Percentiles rank a stretch among this genome's conserved stretches.
Conservation (phyloP, 768 basidiomycete species). For the Leccinum longicurvipes region DNA sequence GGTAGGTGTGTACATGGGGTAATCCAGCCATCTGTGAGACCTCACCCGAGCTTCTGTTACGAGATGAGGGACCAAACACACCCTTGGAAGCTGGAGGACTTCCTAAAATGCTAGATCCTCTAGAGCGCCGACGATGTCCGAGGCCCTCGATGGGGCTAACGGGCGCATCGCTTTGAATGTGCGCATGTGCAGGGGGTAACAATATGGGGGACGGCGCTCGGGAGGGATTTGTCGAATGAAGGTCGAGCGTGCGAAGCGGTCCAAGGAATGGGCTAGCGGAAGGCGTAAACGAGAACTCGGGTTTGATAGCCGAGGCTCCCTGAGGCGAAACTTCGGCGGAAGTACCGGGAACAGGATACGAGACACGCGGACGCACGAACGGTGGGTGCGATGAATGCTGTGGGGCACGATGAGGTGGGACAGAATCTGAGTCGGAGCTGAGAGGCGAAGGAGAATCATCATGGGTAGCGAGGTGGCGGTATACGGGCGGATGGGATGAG, state of each 20-base stretch:
- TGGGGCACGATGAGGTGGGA: constrained; percentile 28
- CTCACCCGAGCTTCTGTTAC: constrained; percentile 33
- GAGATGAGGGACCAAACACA: constrained; percentile 22
- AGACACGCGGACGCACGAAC: constrained; percentile 26
- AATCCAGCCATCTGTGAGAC: constrained; percentile 25
- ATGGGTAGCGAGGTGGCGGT: constrained; percentile 36
- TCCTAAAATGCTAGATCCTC: constrained; percentile 33
- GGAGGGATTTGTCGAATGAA: constrained; percentile 66
- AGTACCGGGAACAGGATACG: constrained; percentile 16
- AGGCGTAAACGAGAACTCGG: constrained; percentile 53
- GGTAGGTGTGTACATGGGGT: constrained; percentile 33
- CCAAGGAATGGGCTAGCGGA: constrained; percentile 80
- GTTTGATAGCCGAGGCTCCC: constrained; percentile 21
- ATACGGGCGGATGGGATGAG: constrained; percentile 31
- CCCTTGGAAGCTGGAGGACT: constrained; percentile 36
- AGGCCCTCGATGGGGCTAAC: constrained; percentile 36
- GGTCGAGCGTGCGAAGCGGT: constrained; percentile 69
- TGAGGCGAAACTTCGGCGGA: constrained; percentile 33
- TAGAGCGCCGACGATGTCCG: constrained; percentile 24
- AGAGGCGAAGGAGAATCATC: constrained; percentile 70
- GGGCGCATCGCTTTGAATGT: constrained; percentile 24
- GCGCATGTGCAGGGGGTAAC: constrained; percentile 47
- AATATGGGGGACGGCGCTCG: constrained; percentile 71
- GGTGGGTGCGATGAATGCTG: constrained; percentile 30
- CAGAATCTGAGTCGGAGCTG: constrained; percentile 61